Base-by-base conservation (phyloP, 768 basidiomycete species). In the Mycena venus region DNA sequence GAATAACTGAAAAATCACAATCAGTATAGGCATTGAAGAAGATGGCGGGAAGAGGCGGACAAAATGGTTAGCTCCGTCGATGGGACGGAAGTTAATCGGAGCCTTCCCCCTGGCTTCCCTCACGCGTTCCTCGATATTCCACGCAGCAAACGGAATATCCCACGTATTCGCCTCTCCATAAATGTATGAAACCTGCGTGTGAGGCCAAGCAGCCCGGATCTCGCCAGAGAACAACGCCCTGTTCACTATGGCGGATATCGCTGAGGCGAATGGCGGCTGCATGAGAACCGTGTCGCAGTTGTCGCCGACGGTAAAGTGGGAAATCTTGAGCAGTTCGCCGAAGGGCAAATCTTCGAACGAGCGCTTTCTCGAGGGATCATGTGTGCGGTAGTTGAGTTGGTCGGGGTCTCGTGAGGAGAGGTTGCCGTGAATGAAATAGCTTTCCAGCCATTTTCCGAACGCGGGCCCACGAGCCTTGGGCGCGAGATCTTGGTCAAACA, bases 381-480 rank as follows among this genome's bases (percentile, higher is more conserved):
- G 32, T 14, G 11, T 47, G 32, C 47, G 68, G 40, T 59, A 70
- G 21, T 58, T 49, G 14, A 73, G 25, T 34, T 61, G 66, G 1
- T 56, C 29, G 1, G 32, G 49, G 32, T 73, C 64, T 14, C 40
- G 66, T 1, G 44, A 58, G 17, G 70, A 36, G 5, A 73, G 32
- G 27, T 70, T 59, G 40, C 38, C 53, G 58, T 77, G 74, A 9
- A 29, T 31, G 55, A 73, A 77, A 49, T 73, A 75, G 25, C 63
- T 51, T 11, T 21, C 29, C 21, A 70, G 51, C 74, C 74, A 77
- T 58, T 47, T 66, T 4, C 23, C 64, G 49, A 77, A 77, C 3
- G 64, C 65, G 0, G 29, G 59, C 21, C 61, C 72, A 8, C 74
- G 73, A 10, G 29, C 59, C 4, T 56, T 53, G 17, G 72, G 59